phyloP scores from a whole-genome alignment of 805 yeast genomes.

The Lachancea sp. region DNA sequence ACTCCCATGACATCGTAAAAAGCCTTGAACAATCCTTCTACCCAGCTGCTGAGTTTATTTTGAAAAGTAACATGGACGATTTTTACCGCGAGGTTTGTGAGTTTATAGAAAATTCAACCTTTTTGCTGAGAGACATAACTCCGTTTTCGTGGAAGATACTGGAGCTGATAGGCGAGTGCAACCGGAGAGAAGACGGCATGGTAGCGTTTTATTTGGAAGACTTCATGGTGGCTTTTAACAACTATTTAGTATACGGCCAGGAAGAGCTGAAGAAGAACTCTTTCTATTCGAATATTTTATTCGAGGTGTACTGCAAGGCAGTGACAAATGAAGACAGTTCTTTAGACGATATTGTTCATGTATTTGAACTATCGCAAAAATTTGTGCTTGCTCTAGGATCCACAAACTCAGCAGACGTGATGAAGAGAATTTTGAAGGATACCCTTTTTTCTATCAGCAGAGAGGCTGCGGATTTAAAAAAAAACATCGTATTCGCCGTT shows the following conservation, averaged over 20 bases:
- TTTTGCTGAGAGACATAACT: slow-evolving; percentile 52
- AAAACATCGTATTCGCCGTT: slow-evolving; percentile 29
- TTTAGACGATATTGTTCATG: slow-evolving; percentile 48
- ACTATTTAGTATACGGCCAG: slow-evolving; percentile 58
- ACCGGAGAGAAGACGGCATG: slow-evolving; percentile 37
- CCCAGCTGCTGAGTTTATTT: slow-evolving; percentile 64
- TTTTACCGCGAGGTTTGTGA: slow-evolving; percentile 74
- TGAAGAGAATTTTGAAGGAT: slow-evolving; percentile 41
- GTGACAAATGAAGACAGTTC: slow-evolving; percentile 42
- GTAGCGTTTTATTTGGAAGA: slow-evolving; percentile 72
- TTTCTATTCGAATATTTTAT: slow-evolving; percentile 43
- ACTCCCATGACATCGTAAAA: slow-evolving; percentile 58
- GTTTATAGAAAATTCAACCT: slow-evolving; percentile 62
- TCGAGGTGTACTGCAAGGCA: slow-evolving; percentile 43
- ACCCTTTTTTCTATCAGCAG: slow-evolving; percentile 34
- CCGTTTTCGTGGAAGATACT: slow-evolving; percentile 73
- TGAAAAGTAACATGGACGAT: slow-evolving; percentile 60
- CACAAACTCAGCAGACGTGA: slow-evolving; percentile 37
- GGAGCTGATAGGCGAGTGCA: slow-evolving; percentile 39
- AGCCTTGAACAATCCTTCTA: slow-evolving; percentile 59
- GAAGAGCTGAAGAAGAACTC: slow-evolving; percentile 44
- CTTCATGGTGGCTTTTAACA: slow-evolving; percentile 63
- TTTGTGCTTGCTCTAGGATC: slow-evolving; percentile 53
- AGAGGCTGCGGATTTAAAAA: slow-evolving; percentile 24
- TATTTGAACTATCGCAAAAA: slow-evolving; percentile 59